Conservation (phyloP, 73 alveolate species). For the Stentor roeselii region DNA sequence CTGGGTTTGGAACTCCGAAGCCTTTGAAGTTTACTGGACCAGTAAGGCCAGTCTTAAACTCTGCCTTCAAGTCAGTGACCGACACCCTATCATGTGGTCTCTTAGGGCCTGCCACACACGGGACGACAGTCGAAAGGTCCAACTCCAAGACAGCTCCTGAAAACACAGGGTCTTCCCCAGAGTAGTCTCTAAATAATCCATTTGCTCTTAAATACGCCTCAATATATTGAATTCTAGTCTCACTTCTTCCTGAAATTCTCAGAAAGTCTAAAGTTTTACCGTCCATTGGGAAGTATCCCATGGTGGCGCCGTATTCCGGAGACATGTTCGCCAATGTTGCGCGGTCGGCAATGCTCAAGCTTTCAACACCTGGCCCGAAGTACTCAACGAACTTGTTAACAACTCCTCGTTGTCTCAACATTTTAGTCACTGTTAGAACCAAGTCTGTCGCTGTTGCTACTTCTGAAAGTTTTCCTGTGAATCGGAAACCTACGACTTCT, state of each 20-base stretch:
- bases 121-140: constrained; percentile 71
- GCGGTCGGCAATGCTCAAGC: constrained; percentile 75
- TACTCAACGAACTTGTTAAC: constrained; percentile 85
- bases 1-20: constrained; percentile 53
- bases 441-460: constrained; percentile 84
- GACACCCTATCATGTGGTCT: constrained; percentile 72
- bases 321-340: constrained; percentile 88
- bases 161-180: constrained; percentile 54
- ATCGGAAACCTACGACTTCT: constrained; percentile 81
- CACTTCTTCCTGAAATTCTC: constrained; percentile 66
- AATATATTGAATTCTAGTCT: constrained; percentile 38
- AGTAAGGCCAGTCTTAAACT: constrained; percentile 60
- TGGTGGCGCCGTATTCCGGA: constrained; percentile 90
- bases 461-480: constrained; percentile 75
- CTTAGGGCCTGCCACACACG: constrained; percentile 82
- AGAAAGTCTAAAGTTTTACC: constrained; percentile 59
- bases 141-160: constrained; percentile 73
- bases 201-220: constrained; percentile 55
- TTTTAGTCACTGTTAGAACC: constrained; percentile 74
- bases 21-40: constrained; percentile 74
- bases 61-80: constrained; percentile 45
- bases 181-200: constrained; percentile 59
- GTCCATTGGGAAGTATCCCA: constrained; percentile 88
- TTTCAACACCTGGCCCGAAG: constrained; percentile 75
- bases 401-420: constrained; percentile 85